Conservation (phyloP, 176 grass and related monocot genomes). For the Musa troglodytarum region DNA sequence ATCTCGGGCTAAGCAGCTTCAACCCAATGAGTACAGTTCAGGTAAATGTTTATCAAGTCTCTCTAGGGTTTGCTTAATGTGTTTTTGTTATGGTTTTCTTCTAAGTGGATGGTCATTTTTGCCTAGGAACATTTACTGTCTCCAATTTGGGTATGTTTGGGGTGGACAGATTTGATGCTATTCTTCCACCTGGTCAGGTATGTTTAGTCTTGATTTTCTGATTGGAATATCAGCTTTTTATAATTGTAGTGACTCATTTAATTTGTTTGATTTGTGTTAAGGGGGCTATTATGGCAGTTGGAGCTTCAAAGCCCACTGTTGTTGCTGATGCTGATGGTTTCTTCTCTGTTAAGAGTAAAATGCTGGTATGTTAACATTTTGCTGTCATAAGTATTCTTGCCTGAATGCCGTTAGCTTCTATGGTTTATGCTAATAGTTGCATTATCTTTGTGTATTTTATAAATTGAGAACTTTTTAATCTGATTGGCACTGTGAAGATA, state of each 20-base stretch:
- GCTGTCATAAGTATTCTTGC: background rate
- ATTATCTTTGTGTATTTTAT: background rate
- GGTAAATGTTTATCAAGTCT: constrained; percentile 27
- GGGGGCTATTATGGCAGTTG: constrained; percentile 98
- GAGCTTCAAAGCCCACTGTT: constrained; percentile 65
- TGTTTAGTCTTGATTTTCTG: constrained; percentile 2
- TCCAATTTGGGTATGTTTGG: constrained; percentile 99
- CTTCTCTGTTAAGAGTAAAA: constrained; percentile 77
- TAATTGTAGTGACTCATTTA: constrained; percentile 1
- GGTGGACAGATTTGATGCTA: constrained; percentile 85
- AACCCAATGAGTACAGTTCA: constrained; percentile 69
- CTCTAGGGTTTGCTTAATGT: background rate
- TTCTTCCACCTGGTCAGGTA: constrained; percentile 96
- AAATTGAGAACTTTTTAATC: no score
- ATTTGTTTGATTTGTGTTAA: constrained; percentile 28
- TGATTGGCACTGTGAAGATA: no score
- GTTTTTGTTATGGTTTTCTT: constrained; percentile 12
- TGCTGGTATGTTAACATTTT: constrained; percentile 52
- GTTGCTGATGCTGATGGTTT: constrained; percentile 64
- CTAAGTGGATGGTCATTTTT: constrained; percentile 22
- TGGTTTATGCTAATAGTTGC: background rate
- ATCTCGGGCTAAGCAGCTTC: constrained; percentile 70
- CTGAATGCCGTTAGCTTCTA: background rate
- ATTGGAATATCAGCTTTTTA: constrained; percentile 15
- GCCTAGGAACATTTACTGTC: constrained; percentile 73